Base-by-base conservation (phyloP, 176 grass and related monocot species). In the Pontederia crassipes region DNA sequence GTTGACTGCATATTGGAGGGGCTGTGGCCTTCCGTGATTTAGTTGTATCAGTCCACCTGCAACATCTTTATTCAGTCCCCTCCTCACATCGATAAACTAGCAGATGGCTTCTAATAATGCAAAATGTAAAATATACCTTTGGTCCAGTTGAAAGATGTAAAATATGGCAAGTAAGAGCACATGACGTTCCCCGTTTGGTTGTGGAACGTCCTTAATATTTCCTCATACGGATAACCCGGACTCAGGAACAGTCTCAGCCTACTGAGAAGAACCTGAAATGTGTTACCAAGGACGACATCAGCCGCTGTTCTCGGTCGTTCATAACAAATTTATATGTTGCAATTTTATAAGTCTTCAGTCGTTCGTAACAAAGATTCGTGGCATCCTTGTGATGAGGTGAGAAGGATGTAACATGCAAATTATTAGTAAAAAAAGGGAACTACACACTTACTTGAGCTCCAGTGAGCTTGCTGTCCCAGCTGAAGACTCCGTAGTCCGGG, bases 401-500 rank as follows among this genome's bases (percentile, higher is more conserved):
- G 46, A 18, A 17, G 13, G 54, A 45, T 14, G 11, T 48, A 72
- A 13, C 17, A 4, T 10, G 24, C 58, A n/a, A 61, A 12, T 3
- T 60, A 15, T 72, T 72, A 24, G 20, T 24, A 24, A 24, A 24
- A 24, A 24, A 24, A 24, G 20, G 20, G 20, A 24, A 24, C 20
- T 24, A 24, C 20, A 24, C 20, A 24, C 72, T 16, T 72, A 79
- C 76, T 81, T 95, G 89, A 65, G 89, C 59, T 65, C 89, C 89
- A 72, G 85, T 72, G 76, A 95, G 89, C 53, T 95, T 95, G 79
- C 89, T 87, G 54, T 95, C 89, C 89, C 89, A 95, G 69, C 85
- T 95, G 49, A 95, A 86, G 14, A 95, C 89, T 64, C 89, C 85
- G 67, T 89, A 83, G 60, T 95, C 87, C 24, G 89, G 82, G 29